Base-by-base conservation (phyloP, 1,284 basidiomycete species). In the Chiua sp. region DNA sequence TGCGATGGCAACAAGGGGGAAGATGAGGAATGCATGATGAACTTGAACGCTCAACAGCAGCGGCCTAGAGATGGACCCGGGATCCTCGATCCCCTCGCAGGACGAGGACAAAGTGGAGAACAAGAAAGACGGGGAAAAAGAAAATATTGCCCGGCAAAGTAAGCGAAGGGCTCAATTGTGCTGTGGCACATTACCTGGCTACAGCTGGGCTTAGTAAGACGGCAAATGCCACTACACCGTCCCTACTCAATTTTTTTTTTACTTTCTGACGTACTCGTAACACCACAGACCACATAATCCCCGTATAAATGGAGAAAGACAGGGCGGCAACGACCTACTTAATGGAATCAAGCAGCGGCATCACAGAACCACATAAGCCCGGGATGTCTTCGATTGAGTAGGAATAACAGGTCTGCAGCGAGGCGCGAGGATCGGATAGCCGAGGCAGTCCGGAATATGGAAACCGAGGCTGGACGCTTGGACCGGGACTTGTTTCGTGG, bases 181-280 rank as follows among this genome's bases (percentile, higher is more conserved):
- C 30, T 61, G 62, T 63, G 51, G 44, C 51, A 54, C 47, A 3
- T n/a, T n/a, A n/a, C 42, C 42, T 44, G 22, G 42, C 42, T 44
- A 44, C 42, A 44, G 39, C 42, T 20, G 2, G 13, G 70, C 68
- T 70, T 74, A 71, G 70, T 75, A 69, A 75, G 71, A 65, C 69
- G 71, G 72, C 51, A 69, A 66, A 56, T 55, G 37, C 37, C 37
- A 39, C 37, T 39, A 18, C 37, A 39, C 16, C 65, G 58, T 56
- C 47, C 55, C 54, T 44, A 33, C 44, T 37, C 42, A 18, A 35
- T 44, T 20, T 23, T 55, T 7, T 20, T 35, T 23, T 42, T 50
- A 15, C 26, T 56, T 30, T 49, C 55, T 51, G 42, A 61, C 53
- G 44, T 52, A 47, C 39, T 39, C 30, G 44, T 30, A 23, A n/a